These are phyloP conservation scores for Barnettozyma botsteinii DNA, from an alignment of 805 yeast genomes.

Conservation along the genomic window DNA sequence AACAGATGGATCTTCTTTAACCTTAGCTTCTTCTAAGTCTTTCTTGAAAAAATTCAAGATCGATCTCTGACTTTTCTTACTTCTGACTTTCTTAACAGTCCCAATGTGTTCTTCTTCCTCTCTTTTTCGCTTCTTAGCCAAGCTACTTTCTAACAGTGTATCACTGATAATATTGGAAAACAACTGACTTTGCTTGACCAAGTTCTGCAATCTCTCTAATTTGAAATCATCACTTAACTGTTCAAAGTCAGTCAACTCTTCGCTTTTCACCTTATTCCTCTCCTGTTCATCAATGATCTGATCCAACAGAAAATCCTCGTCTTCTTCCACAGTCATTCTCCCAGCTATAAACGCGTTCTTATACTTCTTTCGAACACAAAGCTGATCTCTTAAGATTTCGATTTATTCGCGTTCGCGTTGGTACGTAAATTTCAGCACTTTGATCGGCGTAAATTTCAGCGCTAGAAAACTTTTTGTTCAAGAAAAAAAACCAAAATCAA, in stretches of 20 bases:
- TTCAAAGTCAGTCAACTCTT: constrained; percentile 27
- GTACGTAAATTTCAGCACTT: background rate
- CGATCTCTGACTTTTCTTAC: constrained; percentile 17
- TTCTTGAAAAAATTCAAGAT: constrained; percentile 22
- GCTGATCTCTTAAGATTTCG: background rate
- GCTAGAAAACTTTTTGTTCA: constrained; percentile 4
- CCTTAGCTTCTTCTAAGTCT: constrained; percentile 9
- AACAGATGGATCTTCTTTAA: constrained; percentile 21
- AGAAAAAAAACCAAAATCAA: constrained; percentile 1
- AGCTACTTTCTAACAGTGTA: constrained; percentile 52
- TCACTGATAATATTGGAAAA: constrained; percentile 85
- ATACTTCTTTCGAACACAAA: too few relatives aligned
- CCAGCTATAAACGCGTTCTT: background rate
- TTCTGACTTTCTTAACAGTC: constrained; percentile 19
- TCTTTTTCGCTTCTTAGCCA: constrained; percentile 28
- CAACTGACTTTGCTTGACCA: constrained; percentile 83
- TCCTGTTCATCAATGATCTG: constrained; percentile 13
- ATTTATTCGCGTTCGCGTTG: background rate
- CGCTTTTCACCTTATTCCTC: constrained; percentile 4
- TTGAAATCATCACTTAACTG: constrained; percentile 48
- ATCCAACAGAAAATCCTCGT: constrained; percentile 20
- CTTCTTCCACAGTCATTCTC: constrained; percentile 11
- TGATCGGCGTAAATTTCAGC: constrained; percentile 13
- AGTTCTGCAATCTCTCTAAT: constrained; percentile 57
- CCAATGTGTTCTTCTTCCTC: constrained; percentile 20